Base-by-base conservation (phyloP, 345 rosid species). In the Linum usitatissimum region DNA sequence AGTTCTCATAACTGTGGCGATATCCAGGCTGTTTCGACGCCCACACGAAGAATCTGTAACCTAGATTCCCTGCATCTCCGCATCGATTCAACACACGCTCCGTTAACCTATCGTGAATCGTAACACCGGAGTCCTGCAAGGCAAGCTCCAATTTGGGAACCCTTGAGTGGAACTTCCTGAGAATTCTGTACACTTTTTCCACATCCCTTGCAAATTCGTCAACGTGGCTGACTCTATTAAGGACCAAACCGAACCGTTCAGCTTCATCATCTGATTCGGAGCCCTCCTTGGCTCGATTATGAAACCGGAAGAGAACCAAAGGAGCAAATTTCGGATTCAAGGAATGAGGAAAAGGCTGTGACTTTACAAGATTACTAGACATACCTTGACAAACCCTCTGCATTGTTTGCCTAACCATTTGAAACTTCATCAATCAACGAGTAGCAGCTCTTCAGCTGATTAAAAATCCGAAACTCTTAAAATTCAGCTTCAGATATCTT, bases 71-170 rank as follows among this genome's bases (percentile, higher is more conserved):
- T 0, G 90, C 97, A 67, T 90, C 94, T 0, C 99, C 96, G 12
- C 97, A 93, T 13, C 99, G 95, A 73, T 77, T 86, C 66, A 93
- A 53, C 8, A 93, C 96, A 8, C 94, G 87, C 67, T 85, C 96
- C 5, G 87, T 82, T 31, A 93, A 77, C 2, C 97, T 91, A 8
- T 77, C 69, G 23, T 90, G 85, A 69, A 83, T 66, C 23, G 73
- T 72, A 34, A 93, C 70, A 14, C 99, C 96, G 15, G 96, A 90
- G 57, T 86, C 82, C 60, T 80, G 79, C 40, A 90, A 77, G 34
- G 91, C 96, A 61, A 87, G 79, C 68, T 89, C 96, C 58, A 92
- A 57, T 31, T 93, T 90, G 6, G 97, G 86, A 54, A 72, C 74
- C 62, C 95, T 82, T 2, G 94, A 70, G 65, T 92, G 86, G 63